A percentile compares a stretch with the other conserved stretches of the same genome.
Evolutionary conservation across 495 filamentous ascomycete species (phyloP).

Genomic region (Xylaria curta): DNA sequence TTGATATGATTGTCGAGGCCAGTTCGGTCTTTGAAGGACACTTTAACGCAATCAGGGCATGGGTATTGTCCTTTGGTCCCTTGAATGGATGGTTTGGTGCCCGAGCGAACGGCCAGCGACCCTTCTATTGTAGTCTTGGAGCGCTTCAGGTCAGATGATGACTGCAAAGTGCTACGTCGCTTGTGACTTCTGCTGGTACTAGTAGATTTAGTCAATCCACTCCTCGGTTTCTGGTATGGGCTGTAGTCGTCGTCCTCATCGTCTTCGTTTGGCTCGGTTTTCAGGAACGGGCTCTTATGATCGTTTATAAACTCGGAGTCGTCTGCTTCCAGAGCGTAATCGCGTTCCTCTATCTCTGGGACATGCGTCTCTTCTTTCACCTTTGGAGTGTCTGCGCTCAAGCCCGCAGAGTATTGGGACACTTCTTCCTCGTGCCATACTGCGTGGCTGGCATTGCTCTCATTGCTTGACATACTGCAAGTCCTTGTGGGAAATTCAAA

Average conservation of each 20-base stretch:
- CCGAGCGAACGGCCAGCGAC: slow-evolving; percentile 23
- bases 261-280: slow-evolving; percentile 24
- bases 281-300: slow-evolving; percentile 18
- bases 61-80: slow-evolving; percentile 32
- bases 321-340: slow-evolving; percentile 26
- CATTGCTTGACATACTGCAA: slow-evolving; percentile 40
- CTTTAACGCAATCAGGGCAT: slow-evolving; percentile 36
- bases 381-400: slow-evolving; percentile 34
- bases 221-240: slow-evolving; percentile 32
- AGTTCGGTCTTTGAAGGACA: slow-evolving; percentile 47
- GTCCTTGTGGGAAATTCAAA: slow-evolving; percentile 32
- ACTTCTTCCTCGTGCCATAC: slow-evolving; percentile 28
- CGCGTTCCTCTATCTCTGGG: slow-evolving; percentile 28
- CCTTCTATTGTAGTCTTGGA: slow-evolving; percentile 29
- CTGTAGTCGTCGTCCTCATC: slow-evolving; percentile 34
- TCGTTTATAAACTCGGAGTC: slow-evolving; percentile 27
- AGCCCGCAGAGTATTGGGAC: slow-evolving; percentile 12
- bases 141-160: slow-evolving; percentile 34
- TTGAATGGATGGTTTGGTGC: slow-evolving; percentile 32
- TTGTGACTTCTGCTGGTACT: slow-evolving; percentile 33
- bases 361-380: slow-evolving; percentile 45
- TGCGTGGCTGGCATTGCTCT: slow-evolving; percentile 22
- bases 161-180: slow-evolving; percentile 28
- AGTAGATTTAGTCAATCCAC: slow-evolving; percentile 21
- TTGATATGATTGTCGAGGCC: slow-evolving; percentile 57